phyloP scores from a whole-genome alignment of 2,329 filamentous ascomycete genomes.

The Phaeosphaeria sp. region DNA sequence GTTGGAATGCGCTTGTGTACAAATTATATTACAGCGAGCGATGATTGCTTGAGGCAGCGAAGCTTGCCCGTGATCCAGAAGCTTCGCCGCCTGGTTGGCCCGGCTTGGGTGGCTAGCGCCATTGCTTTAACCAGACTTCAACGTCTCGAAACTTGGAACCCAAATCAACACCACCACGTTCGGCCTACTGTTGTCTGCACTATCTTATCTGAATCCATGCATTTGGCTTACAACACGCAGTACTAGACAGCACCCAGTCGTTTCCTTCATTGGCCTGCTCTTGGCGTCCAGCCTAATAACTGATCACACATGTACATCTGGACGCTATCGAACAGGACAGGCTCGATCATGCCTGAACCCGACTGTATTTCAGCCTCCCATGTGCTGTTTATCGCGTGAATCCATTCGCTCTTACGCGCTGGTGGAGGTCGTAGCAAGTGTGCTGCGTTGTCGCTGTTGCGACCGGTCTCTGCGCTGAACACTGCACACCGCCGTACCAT shows the following conservation, averaged over 20 bases:
- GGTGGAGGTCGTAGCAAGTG: neutral
- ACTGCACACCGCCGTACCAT: conserved; percentile 1
- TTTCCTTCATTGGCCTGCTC: neutral
- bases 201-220: neutral
- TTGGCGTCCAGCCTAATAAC: neutral
- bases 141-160: neutral
- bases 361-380: neutral
- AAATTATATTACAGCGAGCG: neutral
- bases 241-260: neutral
- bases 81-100: neutral
- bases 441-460: neutral
- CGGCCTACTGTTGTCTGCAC: neutral
- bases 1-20: neutral
- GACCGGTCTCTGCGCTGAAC: neutral
- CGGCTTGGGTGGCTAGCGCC: neutral
- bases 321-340: neutral
- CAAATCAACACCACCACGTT: neutral
- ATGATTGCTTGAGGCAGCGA: conserved; percentile 1
- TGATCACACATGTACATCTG: neutral
- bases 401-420: neutral
- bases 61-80: conserved; percentile 4
- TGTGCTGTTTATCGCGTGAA: neutral
- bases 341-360: neutral
- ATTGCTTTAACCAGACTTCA: conserved; percentile 3
- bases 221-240: neutral